Base-by-base conservation (phyloP, 768 basidiomycete genomes). In the Leucocoprinus leucothites region DNA sequence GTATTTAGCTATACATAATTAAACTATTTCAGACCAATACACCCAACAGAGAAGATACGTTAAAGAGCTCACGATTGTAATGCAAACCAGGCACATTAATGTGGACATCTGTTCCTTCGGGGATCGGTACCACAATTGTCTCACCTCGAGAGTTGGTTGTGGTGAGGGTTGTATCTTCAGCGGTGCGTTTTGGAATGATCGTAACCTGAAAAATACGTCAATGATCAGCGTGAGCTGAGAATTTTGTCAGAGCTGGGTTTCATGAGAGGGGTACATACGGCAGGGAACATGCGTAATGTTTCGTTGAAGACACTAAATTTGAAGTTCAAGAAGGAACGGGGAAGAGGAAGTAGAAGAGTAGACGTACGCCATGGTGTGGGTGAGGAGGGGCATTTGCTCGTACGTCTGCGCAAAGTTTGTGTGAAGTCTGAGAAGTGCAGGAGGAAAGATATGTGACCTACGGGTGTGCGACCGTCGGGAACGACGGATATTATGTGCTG, bases 261-360 rank as follows among this genome's bases (percentile, higher is more conserved):
- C 78, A 61, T 82, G 82, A 55, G 81, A 74, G 58, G 82, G 81
- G 13, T 0, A 60, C 67, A 46, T 52, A 74, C 74, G 16, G 74
- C 64, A 28, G 72, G 69, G 55, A 63, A 77, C 61, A 78, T 50
- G 19, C 77, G 69, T 18, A 77, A 61, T 3, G 75, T 74, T 61
- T 78, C 77, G 51, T 76, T 64, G 50, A 74, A 70, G 1, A 74
- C 74, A 21, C 75, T 78, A 38, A 24, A 26, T 44, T 18, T 18
- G 9, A 47, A 43, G 38, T 9, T 9, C 1, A 5, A 8, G 18
- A 34, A 9, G 26, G 18, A 18, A 13, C 1, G 1, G 47, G 1
- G 6, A 40, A 25, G n/a, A 18, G 22, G 81, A 53, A 9, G 69
- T 80, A 21, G 70, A 81, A 78, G 51, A 82, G 62, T 56, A 13